phyloP scores from a whole-genome alignment of 805 yeast genomes.

The Ogataea nonfermentans region DNA sequence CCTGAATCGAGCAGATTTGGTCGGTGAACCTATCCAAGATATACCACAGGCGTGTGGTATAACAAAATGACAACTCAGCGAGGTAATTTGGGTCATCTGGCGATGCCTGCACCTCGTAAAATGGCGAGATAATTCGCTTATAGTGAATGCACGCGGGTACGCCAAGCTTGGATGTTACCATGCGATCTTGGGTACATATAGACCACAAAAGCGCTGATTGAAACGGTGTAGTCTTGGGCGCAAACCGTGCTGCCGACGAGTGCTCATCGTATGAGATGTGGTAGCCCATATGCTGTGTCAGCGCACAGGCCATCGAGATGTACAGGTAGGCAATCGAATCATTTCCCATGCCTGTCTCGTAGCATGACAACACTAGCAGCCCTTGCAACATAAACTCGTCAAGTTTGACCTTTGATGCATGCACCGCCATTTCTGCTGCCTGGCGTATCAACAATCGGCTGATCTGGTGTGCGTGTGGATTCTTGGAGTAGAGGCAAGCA shows the following conservation, averaged over 20 bases:
- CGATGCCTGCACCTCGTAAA: slow-evolving; percentile 23
- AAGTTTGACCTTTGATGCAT: slow-evolving; percentile 21
- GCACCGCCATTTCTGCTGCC: slow-evolving; percentile 28
- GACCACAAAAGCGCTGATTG: slow-evolving; percentile 33
- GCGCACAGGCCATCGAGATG: slow-evolving; percentile 32
- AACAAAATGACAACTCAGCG: slow-evolving; percentile 29
- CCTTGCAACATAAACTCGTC: slow-evolving; percentile 29
- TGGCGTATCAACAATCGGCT: slow-evolving; percentile 23
- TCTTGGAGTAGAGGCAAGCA: slow-evolving; percentile 25
- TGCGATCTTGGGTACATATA: slow-evolving; percentile 32
- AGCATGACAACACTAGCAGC: slow-evolving; percentile 29
- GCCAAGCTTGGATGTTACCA: slow-evolving; percentile 25
- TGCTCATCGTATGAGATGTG: slow-evolving; percentile 30
- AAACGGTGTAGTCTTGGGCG: slow-evolving; percentile 28
- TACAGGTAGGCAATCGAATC: slow-evolving; percentile 32
- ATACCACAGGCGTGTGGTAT: slow-evolving; percentile 30
- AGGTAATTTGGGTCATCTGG: slow-evolving; percentile 15
- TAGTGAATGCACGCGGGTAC: slow-evolving; percentile 36
- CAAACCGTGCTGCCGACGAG: slow-evolving; percentile 20
- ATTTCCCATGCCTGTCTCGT: slow-evolving; percentile 32
- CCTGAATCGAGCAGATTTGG: slow-evolving; percentile 33
- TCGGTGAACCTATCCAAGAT: slow-evolving; percentile 35
- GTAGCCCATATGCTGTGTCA: slow-evolving; percentile 36
- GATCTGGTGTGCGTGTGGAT: slow-evolving; percentile 12
- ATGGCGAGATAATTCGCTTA: slow-evolving; percentile 34